These are phyloP conservation scores for Didymella lethalis DNA, from an alignment of 2,329 filamentous ascomycete species.

Conservation along the genomic window DNA sequence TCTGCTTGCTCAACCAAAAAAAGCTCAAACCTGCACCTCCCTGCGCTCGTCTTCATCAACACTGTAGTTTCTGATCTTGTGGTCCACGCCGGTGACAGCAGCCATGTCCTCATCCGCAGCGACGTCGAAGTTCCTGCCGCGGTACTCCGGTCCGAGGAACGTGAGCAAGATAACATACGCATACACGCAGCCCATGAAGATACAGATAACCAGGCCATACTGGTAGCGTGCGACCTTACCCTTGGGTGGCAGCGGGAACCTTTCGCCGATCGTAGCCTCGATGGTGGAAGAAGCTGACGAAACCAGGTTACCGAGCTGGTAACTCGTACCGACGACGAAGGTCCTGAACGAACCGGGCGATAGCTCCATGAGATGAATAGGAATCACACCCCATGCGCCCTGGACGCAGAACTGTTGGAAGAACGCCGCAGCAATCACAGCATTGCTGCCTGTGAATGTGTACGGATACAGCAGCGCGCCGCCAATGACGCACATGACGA, in stretches of 20 bases:
- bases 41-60: slow-evolving; percentile 7
- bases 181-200: slow-evolving; percentile 88
- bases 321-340: slow-evolving; percentile 76
- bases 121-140: slow-evolving; percentile 46
- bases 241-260: slow-evolving; percentile 71
- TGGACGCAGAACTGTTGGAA: slow-evolving; percentile 69
- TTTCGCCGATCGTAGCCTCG: slow-evolving; percentile 76
- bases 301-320: slow-evolving; percentile 80
- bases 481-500: slow-evolving; percentile 64
- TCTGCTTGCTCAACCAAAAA: not conserved
- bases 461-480: slow-evolving; percentile 86
- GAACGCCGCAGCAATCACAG: slow-evolving; percentile 80
- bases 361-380: slow-evolving; percentile 79
- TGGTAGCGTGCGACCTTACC: slow-evolving; percentile 49
- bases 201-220: slow-evolving; percentile 86
- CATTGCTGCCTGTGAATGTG: slow-evolving; percentile 69
- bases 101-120: slow-evolving; percentile 47
- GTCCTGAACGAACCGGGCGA: slow-evolving; percentile 76
- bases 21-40: slow-evolving; percentile 2
- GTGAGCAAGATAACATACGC: slow-evolving; percentile 69
- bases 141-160: slow-evolving; percentile 65
- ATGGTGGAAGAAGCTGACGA: slow-evolving; percentile 76
- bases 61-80: slow-evolving; percentile 12
- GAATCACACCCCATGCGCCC: slow-evolving; percentile 56
- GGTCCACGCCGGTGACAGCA: slow-evolving; percentile 29